A percentile compares a stretch with the other conserved stretches of the same genome.
Evolutionary conservation across 352 stramenopile genomes (phyloP).

Genomic region (Lagenidium sp.): DNA sequence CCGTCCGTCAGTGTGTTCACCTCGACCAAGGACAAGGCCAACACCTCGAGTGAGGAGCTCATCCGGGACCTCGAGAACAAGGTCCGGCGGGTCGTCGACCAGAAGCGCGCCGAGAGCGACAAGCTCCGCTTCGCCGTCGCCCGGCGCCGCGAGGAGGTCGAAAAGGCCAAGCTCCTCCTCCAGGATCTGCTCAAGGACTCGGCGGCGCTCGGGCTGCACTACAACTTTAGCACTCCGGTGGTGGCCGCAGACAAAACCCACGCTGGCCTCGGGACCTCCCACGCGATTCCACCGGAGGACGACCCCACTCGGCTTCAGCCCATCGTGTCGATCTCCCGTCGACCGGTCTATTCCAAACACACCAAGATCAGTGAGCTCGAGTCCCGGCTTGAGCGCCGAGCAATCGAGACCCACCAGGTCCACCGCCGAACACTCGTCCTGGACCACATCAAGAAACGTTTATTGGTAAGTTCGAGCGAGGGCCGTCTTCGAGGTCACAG

Average conservation of each 20-base stretch:
- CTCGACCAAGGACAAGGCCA: slow-evolving; percentile 29
- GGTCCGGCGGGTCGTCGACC: slow-evolving; percentile 70
- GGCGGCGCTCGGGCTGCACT: slow-evolving; percentile 54
- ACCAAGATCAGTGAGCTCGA: slow-evolving; percentile 77
- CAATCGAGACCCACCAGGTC: slow-evolving; percentile 48
- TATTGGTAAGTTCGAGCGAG: slow-evolving; percentile 21
- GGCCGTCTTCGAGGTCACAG: not conserved
- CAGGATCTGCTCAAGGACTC: slow-evolving; percentile 77
- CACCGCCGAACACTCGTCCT: slow-evolving; percentile 54
- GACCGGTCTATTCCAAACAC: slow-evolving; percentile 78
- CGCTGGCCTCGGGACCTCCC: no score
- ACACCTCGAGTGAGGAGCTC: slow-evolving; percentile 59
- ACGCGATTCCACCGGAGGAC: slow-evolving; percentile 15
- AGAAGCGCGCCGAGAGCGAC: slow-evolving; percentile 71
- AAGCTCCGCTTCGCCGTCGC: slow-evolving; percentile 51
- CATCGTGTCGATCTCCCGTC: slow-evolving; percentile 64
- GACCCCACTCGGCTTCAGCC: slow-evolving; percentile 50
- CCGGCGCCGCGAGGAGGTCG: slow-evolving; percentile 64
- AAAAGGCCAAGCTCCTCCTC: slow-evolving; percentile 46
- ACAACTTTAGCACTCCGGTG: slow-evolving; percentile 20
- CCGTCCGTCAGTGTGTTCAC: slow-evolving; percentile 1
- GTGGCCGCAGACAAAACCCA: no score
- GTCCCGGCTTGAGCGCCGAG: slow-evolving; percentile 42
- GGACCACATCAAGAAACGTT: slow-evolving; percentile 74
- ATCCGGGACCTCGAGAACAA: slow-evolving; percentile 69